phyloP scores from a whole-genome alignment of 495 filamentous ascomycete genomes.

The Penicillium flavigenum region DNA sequence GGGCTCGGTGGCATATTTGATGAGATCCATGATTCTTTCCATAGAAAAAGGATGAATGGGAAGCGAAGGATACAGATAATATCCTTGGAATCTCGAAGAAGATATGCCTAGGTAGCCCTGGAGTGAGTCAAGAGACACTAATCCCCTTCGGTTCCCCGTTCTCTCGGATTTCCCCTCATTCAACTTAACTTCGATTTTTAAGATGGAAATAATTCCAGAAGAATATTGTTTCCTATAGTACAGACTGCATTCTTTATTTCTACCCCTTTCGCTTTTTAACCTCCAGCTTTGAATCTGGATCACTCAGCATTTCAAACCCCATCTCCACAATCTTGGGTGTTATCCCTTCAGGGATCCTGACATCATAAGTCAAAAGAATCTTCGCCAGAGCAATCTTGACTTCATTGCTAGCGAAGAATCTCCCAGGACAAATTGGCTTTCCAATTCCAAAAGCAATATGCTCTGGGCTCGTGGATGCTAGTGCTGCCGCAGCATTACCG shows the following conservation, averaged over 20 bases:
- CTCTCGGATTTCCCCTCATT: no score
- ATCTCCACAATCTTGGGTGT: neutral
- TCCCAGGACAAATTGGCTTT: constrained; percentile 45
- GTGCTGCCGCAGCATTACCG: constrained; percentile 12
- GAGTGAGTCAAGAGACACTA: neutral
- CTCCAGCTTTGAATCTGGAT: neutral
- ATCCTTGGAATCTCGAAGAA: neutral
- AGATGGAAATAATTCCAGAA: no score
- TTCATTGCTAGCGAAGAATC: constrained; percentile 40
- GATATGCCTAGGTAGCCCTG: neutral
- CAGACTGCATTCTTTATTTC: no score
- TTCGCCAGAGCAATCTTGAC: constrained; percentile 33
- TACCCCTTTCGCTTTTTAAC: neutral
- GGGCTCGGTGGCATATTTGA: constrained; percentile 26
- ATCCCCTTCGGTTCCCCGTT: neutral
- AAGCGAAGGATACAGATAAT: neutral
- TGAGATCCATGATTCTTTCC: constrained; percentile 1
- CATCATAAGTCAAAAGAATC: constrained; percentile 15
- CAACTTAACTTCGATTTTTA: no score
- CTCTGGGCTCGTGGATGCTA: constrained; percentile 32
- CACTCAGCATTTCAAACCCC: constrained; percentile 3
- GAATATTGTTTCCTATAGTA: no score
- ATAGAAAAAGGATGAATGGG: neutral
- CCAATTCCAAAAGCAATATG: constrained; percentile 41
- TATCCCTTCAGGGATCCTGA: neutral